Evolutionary conservation across 179 eudicot genomes (phyloP).

Genomic region (Sideroxylon spinosum): DNA sequence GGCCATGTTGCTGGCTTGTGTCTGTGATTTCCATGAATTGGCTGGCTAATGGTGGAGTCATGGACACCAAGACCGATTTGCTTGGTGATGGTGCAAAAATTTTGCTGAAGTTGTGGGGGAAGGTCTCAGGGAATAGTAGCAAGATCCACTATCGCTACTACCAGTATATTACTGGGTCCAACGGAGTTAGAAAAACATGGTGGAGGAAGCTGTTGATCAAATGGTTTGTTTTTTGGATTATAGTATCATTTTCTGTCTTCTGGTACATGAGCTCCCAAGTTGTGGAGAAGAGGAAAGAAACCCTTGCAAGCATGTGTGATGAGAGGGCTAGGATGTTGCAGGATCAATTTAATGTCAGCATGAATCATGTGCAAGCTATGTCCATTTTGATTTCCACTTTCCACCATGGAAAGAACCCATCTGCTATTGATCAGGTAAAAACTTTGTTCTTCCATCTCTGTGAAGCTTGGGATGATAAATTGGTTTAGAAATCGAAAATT

Average conservation of each 20-base stretch:
- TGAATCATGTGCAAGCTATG: slow-evolving; percentile 92
- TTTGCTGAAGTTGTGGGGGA: slow-evolving; percentile 53
- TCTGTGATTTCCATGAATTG: slow-evolving; percentile 62
- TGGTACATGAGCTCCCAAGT: slow-evolving; percentile 60
- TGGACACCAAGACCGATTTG: slow-evolving; percentile 51
- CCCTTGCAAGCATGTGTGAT: slow-evolving; percentile 84
- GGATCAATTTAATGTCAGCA: slow-evolving; percentile 90
- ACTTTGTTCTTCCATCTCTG: slow-evolving; percentile 3
- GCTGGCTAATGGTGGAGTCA: slow-evolving; percentile 49
- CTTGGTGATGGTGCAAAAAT: slow-evolving; percentile 43
- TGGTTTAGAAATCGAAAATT: neutral
- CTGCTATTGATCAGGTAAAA: slow-evolving; percentile 88
- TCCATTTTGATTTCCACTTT: slow-evolving; percentile 73
- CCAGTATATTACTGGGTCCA: slow-evolving; percentile 40
- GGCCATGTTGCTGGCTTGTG: slow-evolving; percentile 65
- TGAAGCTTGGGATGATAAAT: neutral
- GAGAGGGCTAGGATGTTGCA: slow-evolving; percentile 94
- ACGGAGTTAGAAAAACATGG: slow-evolving; percentile 48
- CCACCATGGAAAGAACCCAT: slow-evolving; percentile 69
- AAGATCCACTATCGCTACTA: slow-evolving; percentile 53
- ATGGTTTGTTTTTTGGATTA: slow-evolving; percentile 55
- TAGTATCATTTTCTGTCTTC: slow-evolving; percentile 37
- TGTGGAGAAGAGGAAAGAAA: slow-evolving; percentile 72
- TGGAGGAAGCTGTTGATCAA: slow-evolving; percentile 49
- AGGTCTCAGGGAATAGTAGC: slow-evolving; percentile 32